These are phyloP conservation scores for Typha latifolia DNA, from an alignment of 176 grass and related monocot genomes.

Conservation along the genomic window DNA sequence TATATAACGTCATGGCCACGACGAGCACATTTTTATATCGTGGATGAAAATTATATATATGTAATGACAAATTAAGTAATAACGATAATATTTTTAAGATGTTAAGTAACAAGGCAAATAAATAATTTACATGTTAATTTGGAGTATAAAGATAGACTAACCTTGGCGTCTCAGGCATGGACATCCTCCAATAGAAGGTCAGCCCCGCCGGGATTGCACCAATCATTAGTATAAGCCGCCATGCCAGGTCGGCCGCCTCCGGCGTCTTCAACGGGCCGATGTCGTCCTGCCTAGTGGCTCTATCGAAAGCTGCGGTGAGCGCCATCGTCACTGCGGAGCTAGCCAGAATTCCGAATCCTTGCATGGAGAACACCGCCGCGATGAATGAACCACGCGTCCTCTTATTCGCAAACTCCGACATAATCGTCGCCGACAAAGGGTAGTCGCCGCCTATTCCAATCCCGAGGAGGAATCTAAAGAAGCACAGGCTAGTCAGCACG, in stretches of 20 bases:
- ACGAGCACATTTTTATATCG: too few species aligned
- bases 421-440: slow-evolving; percentile 77
- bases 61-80: too few species aligned
- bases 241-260: slow-evolving; percentile 23
- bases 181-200: slow-evolving; percentile 34
- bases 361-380: slow-evolving; percentile 84
- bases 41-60: too few species aligned
- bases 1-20: too few species aligned
- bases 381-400: slow-evolving; percentile 56
- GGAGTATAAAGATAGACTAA: not conserved
- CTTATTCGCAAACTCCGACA: slow-evolving; percentile 77
- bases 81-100: too few species aligned
- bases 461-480: slow-evolving; percentile 73
- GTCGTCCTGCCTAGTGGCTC: slow-evolving; percentile 1
- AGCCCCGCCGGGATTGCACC: slow-evolving; percentile 27
- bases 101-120: too few species aligned
- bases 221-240: slow-evolving; percentile 38
- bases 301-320: slow-evolving; percentile 39
- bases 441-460: slow-evolving; percentile 77
- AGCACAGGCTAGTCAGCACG: slow-evolving; percentile 52
- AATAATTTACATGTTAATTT: too few species aligned
- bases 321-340: slow-evolving; percentile 70
- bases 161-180: slow-evolving; percentile 42
- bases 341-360: slow-evolving; percentile 67
- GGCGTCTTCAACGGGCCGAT: slow-evolving; percentile 9